These are phyloP conservation scores for Rheum nobile DNA, from an alignment of 148 eudicot species.

Conservation along the genomic window DNA sequence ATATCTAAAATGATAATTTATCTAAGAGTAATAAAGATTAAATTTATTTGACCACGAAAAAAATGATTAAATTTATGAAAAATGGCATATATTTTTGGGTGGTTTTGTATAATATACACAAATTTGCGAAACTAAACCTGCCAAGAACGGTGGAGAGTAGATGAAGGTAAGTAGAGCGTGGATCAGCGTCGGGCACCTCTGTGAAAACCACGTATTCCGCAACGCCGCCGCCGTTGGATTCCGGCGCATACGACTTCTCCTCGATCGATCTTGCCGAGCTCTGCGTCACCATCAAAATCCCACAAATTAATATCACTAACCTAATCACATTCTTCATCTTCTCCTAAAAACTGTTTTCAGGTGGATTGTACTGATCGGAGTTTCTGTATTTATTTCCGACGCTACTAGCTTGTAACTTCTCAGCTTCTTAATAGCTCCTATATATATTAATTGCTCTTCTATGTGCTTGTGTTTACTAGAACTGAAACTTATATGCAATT, in stretches of 20 bases:
- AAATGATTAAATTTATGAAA: background rate
- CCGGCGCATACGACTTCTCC: background rate
- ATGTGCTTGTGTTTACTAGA: background rate
- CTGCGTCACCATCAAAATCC: background rate
- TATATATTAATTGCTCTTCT: background rate
- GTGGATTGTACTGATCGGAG: background rate
- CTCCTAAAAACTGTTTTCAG: background rate
- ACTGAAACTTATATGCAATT: background rate
- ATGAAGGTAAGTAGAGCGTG: slow-evolving; percentile 44
- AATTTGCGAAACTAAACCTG: slow-evolving; percentile 16
- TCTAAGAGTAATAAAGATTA: too few species aligned
- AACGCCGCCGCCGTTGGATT: background rate
- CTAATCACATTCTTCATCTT: background rate
- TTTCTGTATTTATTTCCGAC: background rate
- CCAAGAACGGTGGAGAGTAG: slow-evolving; percentile 50
- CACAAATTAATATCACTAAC: background rate
- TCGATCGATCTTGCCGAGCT: background rate
- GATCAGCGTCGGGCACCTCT: slow-evolving; percentile 34
- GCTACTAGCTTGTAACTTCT: background rate
- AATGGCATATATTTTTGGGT: background rate
- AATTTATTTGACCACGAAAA: too few species aligned
- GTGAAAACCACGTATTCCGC: slow-evolving; percentile 57
- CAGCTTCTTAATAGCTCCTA: too few species aligned
- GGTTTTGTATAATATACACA: background rate
- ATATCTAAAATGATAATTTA: too few species aligned